Evolutionary conservation across 2,329 filamentous ascomycete species (phyloP), one percentile per base, ranked within the genome.

Genomic region (Aplosporella prunicola): DNA sequence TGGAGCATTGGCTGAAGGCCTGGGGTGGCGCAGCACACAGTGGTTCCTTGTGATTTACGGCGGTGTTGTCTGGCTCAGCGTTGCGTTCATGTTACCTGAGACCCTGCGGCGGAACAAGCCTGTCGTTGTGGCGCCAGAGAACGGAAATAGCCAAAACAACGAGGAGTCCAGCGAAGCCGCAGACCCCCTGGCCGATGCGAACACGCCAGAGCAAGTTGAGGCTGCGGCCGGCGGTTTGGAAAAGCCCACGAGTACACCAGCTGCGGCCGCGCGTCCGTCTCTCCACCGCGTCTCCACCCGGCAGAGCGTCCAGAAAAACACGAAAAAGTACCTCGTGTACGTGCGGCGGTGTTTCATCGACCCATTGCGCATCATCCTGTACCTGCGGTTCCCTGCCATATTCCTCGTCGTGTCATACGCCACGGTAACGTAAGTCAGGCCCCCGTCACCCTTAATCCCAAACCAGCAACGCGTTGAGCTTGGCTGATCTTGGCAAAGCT

Each of bases 21-120:
- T 61, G 2, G 56, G 57, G 1, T 62, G 58, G 58, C 40, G 58
- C 38, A 57, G 56, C 30, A 62, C 58, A 3, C 58, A 58, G 32
- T 62, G 58, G 58, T 61, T 60, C 20, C 43, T 61, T 9, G 56
- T 57, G 20, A 51, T 59, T 7, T 61, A 58, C 20, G 58, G 58
- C n/a, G 51, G 47, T 4, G 29, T 52, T 20, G 56, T 56, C 3
- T 41, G 56, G 7, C 34, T 56, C 9, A 45, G 54, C 10, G 50
- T 62, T 35, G 43, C 55, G 32, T 56, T 62, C 20, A 45, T 47
- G 6, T 44, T 62, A 5, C 58, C 58, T 3, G 58, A 62, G 39
- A 61, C 57, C 1, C 30, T 51, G 16, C 32, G 28, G 28, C 28
- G 32, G 14, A 43, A 41, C 16, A 31, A 35, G 18, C 35, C 32